These are phyloP conservation scores for Verticillium alfalfae DNA, from an alignment of 2,329 filamentous ascomycete genomes.

Conservation along the genomic window DNA sequence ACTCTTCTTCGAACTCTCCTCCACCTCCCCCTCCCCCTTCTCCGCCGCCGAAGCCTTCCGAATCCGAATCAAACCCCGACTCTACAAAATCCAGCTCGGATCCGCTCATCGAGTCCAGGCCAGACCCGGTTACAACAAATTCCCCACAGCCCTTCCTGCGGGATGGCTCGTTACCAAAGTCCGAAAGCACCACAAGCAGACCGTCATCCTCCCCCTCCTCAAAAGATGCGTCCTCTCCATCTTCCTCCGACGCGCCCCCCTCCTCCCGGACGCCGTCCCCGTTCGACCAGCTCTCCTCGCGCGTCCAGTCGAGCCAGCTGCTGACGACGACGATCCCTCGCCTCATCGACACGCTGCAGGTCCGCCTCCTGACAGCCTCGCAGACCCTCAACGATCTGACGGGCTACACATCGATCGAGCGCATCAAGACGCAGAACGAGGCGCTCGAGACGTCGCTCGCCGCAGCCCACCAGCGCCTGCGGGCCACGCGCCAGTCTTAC, in stretches of 20 bases:
- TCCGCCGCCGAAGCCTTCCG: neutral
- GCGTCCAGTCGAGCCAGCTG: slow-evolving; percentile 12
- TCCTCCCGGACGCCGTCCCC: neutral
- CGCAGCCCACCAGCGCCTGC: slow-evolving; percentile 59
- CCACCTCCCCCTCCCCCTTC: slow-evolving; percentile 3
- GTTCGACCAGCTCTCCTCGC: neutral
- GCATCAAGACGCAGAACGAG: slow-evolving; percentile 73
- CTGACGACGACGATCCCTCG: slow-evolving; percentile 50
- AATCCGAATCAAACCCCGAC: neutral
- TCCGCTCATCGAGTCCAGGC: neutral
- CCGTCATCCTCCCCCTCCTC: neutral
- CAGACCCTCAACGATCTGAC: slow-evolving; percentile 91
- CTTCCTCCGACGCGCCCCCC: neutral
- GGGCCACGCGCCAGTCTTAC: slow-evolving; percentile 68
- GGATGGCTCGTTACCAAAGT: neutral
- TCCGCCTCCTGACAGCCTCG: slow-evolving; percentile 76
- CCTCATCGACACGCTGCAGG: slow-evolving; percentile 85
- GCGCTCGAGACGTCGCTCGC: slow-evolving; percentile 55
- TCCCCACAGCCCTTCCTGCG: neutral
- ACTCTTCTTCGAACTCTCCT: slow-evolving; percentile 1
- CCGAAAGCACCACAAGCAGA: neutral
- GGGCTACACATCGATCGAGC: slow-evolving; percentile 87
- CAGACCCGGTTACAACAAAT: neutral
- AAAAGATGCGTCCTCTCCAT: neutral
- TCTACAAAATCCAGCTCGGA: neutral